These are phyloP conservation scores for Acmispon strigosus DNA, from an alignment of 306 rosid species.

Conservation along the genomic window DNA sequence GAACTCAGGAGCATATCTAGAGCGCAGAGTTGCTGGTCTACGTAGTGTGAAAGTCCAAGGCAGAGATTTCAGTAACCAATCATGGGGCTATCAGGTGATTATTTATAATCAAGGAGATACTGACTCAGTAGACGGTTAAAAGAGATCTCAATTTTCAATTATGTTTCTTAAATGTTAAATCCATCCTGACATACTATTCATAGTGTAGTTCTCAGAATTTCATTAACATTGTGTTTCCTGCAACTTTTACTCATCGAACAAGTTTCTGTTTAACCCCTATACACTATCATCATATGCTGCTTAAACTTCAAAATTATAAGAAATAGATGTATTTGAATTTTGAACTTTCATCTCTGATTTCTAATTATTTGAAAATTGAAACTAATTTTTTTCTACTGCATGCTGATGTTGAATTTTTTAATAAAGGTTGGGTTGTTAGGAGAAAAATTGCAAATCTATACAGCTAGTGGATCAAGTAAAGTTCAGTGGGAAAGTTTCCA, in stretches of 20 bases:
- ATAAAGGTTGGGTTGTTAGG: conserved; percentile 77
- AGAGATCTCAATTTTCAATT: not conserved
- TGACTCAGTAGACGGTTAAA: conserved; percentile 1
- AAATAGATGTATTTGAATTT: not conserved
- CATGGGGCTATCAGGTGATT: conserved; percentile 83
- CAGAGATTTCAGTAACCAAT: conserved; percentile 33
- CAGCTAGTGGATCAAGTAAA: conserved; percentile 39
- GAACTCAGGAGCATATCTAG: conserved; percentile 77
- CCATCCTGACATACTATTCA: not conserved
- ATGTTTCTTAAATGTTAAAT: not conserved
- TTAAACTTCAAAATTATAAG: not conserved
- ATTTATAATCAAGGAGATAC: conserved; percentile 1
- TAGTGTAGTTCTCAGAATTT: conserved; percentile 1
- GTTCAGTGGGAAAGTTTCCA: conserved; percentile 50
- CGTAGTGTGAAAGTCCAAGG: conserved; percentile 36
- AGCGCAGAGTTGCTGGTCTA: conserved; percentile 55
- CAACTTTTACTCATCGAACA: not conserved
- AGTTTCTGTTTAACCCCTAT: not conserved
- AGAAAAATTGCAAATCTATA: conserved; percentile 51
- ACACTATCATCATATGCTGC: not conserved
- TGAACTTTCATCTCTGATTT: not conserved
- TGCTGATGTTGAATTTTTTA: conserved; percentile 11
- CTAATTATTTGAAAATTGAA: not conserved
- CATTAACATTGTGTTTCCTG: not conserved
- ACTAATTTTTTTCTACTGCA: not conserved